Base-by-base conservation (phyloP, 306 rosid genomes). In the Senna siamea region DNA sequence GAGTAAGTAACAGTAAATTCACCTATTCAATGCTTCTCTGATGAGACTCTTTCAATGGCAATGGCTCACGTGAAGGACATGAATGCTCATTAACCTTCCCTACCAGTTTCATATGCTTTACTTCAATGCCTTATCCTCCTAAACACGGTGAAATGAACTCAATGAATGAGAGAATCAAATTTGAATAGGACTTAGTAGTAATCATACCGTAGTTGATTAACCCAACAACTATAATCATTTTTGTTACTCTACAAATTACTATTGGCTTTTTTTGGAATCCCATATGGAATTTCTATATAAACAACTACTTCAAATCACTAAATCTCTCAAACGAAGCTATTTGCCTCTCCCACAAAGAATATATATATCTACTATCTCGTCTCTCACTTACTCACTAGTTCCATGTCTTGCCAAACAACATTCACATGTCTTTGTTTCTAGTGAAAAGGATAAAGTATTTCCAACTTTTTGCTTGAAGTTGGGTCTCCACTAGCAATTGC, bases 361-460 rank as follows among this genome's bases (percentile, higher is more conserved):
- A 60, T 46, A 60, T 14, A 46, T 34, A 85, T 82, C 77, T 79
- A 5, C 78, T 8, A 10, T 72, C 58, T 61, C 53, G 71, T 91
- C 96, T 92, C 91, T 87, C 55, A 87, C 96, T 88, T 84, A 85
- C 89, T 47, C 96, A 89, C 54, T 77, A 76, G 56, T 9, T 80
- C 76, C 86, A 81, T 66, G 60, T 73, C 83, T 80, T 69, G 88
- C 90, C 97, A 92, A 92, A 85, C 50, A 61, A 87, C 89, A 79
- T 84, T 92, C 97, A 92, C 97, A 88, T 89, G 97, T 80, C 87
- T 83, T 81, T 85, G 97, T 92, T 87, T 89, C 63, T 78, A 47
- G 79, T 79, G 91, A 64, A 81, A 81, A 79, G 69, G 76, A 82
- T 79, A 69, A 82, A 79, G 43, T 35, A 64, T 69, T 79, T 76